Evolutionary conservation across 345 rosid genomes (phyloP), one percentile per base, ranked within the genome.

Genomic region (Chamaenerion angustifolium): DNA sequence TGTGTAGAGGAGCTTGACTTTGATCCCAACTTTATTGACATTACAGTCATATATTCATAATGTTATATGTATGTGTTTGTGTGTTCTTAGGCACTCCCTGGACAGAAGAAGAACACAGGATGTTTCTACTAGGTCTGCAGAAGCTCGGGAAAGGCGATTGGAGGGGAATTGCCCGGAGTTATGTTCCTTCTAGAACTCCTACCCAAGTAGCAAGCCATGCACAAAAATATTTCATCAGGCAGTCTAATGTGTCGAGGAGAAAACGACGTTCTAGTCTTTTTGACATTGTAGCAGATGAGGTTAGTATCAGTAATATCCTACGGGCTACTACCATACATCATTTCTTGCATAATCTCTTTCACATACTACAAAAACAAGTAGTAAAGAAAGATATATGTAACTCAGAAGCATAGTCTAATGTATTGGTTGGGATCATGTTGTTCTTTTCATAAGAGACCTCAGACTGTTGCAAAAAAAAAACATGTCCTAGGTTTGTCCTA

Each of bases 201-300:
- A 93, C 99, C 11, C 99, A 93, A 68, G 99, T 93, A 17, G 99
- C 99, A 54, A 93, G 99, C 59, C 99, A 93, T 72, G 99, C 99
- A 54, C 99, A 93, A 60, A 93, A 93, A 68, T 82, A 88, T 61
- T 93, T 93, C 65, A 85, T 88, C 57, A 69, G 97, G 56, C 99
- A 88, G 59, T 74, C 72, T 64, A 85, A 79, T 51, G 80, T 83
- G n/a, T 76, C 90, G 43, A 67, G 83, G 68, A 81, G 97, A 52
- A 93, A 93, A 72, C 74, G 99, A 57, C 95, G 99, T 12, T 93
- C 99, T 49, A 93, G 99, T 68, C 88, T 93, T 51, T 93, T 93
- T 58, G 99, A 93, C 71, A 88, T 88, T 58, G 77, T 82, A 58
- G 76, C 95, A 49, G 94, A 93, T 62, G 81, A 83, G 67, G 93